These are phyloP conservation scores for Tolypocladium inflatum DNA, from an alignment of 2,329 filamentous ascomycete genomes.

Conservation along the genomic window DNA sequence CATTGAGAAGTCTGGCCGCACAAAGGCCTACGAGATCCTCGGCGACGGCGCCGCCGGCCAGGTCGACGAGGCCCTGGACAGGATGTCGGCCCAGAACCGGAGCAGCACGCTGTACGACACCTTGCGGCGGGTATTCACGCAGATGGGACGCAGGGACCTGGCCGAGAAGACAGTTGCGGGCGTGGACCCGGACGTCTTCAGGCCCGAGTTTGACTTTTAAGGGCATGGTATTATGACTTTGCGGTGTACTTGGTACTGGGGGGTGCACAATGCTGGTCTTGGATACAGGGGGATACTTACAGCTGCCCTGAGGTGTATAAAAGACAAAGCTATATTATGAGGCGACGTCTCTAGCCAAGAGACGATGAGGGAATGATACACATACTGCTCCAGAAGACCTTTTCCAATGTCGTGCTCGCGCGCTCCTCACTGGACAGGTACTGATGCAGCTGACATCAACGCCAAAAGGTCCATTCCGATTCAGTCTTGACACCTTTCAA, in stretches of 20 bases:
- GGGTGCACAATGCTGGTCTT: background rate
- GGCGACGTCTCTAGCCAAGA: background rate
- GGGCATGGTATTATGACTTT: background rate
- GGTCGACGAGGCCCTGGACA: constrained; percentile 66
- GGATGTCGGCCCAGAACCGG: constrained; percentile 89
- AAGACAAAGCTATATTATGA: background rate
- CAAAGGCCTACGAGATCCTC: constrained; percentile 75
- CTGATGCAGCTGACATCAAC: background rate
- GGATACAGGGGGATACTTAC: background rate
- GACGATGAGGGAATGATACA: background rate
- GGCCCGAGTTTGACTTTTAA: constrained; percentile 81
- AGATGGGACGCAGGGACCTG: constrained; percentile 86
- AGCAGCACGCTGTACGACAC: constrained; percentile 97
- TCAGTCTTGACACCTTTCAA: background rate
- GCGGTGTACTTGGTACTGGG: background rate
- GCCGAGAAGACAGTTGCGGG: constrained; percentile 80
- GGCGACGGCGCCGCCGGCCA: constrained; percentile 36
- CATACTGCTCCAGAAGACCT: background rate
- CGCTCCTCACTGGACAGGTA: background rate
- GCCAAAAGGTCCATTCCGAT: background rate
- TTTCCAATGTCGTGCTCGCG: background rate
- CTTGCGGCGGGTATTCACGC: constrained; percentile 83
- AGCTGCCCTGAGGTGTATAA: background rate
- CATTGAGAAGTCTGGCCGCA: constrained; percentile 75
- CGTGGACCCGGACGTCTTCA: constrained; percentile 84